Evolutionary conservation across 2,329 filamentous ascomycete species (phyloP).

Genomic region (Fusarium sp.): DNA sequence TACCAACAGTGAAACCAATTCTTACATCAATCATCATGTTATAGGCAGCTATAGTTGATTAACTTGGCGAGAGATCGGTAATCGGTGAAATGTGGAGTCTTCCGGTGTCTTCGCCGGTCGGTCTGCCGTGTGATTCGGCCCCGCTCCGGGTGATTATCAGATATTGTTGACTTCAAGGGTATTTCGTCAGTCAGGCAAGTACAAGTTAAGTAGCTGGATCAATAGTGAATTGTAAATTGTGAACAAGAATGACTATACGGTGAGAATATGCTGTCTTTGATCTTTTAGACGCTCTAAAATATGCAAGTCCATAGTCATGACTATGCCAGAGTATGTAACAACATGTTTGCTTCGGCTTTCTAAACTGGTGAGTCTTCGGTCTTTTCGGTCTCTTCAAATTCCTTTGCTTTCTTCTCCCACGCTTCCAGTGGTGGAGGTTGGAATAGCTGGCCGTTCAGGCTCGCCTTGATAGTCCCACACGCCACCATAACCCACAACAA

Average conservation of each 20-base stretch:
- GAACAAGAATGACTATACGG: fast-evolving
- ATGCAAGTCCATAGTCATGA: neutral
- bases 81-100: neutral
- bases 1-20: neutral
- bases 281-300: neutral
- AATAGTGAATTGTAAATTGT: neutral
- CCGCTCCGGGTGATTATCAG: constrained; percentile 14
- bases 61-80: neutral
- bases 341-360: neutral
- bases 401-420: constrained; percentile 1
- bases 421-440: neutral
- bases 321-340: neutral
- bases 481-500: constrained; percentile 33
- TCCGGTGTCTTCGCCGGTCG: neutral
- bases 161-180: neutral
- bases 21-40: neutral
- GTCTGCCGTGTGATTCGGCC: constrained; percentile 6
- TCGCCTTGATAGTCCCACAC: constrained; percentile 11
- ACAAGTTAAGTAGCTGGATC: neutral
- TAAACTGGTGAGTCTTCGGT: neutral
- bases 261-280: neutral
- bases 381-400: neutral
- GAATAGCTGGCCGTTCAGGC: constrained; percentile 19
- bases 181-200: neutral
- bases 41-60: neutral